Base-by-base conservation (phyloP, 2,329 filamentous ascomycete species). In the Colletotrichum incanum region DNA sequence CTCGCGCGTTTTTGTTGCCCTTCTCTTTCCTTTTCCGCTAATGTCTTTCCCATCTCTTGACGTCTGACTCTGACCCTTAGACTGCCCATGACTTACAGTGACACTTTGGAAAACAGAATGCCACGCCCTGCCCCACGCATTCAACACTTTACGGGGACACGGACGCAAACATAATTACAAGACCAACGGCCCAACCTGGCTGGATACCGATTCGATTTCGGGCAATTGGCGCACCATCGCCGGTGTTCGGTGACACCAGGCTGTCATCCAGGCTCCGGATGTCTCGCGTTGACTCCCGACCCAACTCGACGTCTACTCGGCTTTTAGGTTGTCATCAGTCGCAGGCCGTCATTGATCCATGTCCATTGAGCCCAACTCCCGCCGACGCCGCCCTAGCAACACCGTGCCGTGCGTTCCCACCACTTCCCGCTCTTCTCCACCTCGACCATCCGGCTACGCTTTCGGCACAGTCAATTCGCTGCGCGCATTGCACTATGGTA, bases 131-230 rank as follows among this genome's bases (percentile, higher is more conserved):
- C 50, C 34, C 31, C 59, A 65, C 34, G 20, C 45, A 45, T 65
- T 69, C 67, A 65, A 69, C 67, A 69, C n/a, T 69, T 65, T 69
- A 20, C 34, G 28, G 26, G 4, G 16, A 47, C n/a, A 20, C 43
- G 20, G 52, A 58, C 37, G 52, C 67, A 69, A 65, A n/a, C 34
- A 45, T 31, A 8, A 28, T 14, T 8, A 45, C 28, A 28, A 28
- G 56, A 26, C 34, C 60, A 43, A 65, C 61, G 61, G 52, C 61
- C 52, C 67, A 69, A 65, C 67, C 26, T n/a, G 20, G 16, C 37
- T 28, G 50, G 45, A 50, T 34, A 16, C 43, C 43, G 34, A 26
- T 45, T 60, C 52, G 60, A 41, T 41, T 49, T 65, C 43, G 52
- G 60, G 60, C 31, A n/a, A n/a, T 65, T 58, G 43, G 60, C 18